phyloP scores from a whole-genome alignment of 371 early-diverging fungal genomes.

The Mucor mucedo region DNA sequence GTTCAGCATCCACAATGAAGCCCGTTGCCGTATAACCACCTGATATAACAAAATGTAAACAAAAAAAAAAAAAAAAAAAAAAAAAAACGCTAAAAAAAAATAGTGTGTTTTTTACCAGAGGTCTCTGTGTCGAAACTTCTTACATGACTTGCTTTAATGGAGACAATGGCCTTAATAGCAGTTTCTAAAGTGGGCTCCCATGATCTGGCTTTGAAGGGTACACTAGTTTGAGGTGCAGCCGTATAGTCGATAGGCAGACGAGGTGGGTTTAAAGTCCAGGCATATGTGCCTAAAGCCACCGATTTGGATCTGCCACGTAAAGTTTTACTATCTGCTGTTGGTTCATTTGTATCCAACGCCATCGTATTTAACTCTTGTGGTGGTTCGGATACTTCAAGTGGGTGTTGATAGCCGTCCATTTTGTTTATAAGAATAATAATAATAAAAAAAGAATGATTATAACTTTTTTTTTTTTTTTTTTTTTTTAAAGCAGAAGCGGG shows the following conservation, averaged over 20 bases:
- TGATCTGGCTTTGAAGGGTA: constrained; percentile 49
- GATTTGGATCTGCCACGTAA: constrained; percentile 55
- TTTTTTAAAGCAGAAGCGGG: constrained; percentile 5
- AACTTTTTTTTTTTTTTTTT: not conserved
- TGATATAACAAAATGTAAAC: constrained; percentile 4
- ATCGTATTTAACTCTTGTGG: constrained; percentile 21
- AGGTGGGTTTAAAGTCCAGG: constrained; percentile 29
- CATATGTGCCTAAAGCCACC: constrained; percentile 37
- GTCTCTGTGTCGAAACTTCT: constrained; percentile 91
- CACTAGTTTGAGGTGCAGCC: constrained; percentile 15
- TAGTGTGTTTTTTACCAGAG: constrained; percentile 48
- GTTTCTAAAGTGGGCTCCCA: constrained; percentile 83
- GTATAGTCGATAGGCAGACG: constrained; percentile 40
- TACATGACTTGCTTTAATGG: constrained; percentile 86
- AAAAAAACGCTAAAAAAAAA: not conserved
- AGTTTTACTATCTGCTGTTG: constrained; percentile 18
- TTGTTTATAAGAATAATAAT: not conserved
- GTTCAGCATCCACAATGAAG: constrained; percentile 87
- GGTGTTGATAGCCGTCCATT: constrained; percentile 40
- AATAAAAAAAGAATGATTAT: not conserved
- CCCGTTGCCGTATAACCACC: constrained; percentile 85
- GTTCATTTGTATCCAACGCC: constrained; percentile 21
- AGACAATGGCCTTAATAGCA: constrained; percentile 83
- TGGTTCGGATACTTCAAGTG: constrained; percentile 29
- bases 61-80: not conserved